phyloP scores from a whole-genome alignment of 1,284 basidiomycete genomes.

The Puccinia novopanici region DNA sequence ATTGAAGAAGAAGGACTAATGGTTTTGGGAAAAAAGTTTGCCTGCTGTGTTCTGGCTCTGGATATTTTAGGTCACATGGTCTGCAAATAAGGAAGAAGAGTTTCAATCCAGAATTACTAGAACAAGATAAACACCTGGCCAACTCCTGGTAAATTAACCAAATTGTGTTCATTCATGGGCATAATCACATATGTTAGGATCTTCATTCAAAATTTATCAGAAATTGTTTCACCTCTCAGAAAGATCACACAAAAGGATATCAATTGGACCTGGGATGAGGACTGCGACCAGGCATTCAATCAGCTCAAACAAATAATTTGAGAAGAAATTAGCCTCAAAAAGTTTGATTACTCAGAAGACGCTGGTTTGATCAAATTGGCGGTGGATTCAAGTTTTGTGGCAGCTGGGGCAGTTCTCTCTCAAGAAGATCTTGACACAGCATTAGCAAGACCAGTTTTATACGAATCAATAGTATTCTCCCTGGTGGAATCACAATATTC shows the following conservation, averaged over 20 bases:
- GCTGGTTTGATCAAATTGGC: background rate
- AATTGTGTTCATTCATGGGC: background rate
- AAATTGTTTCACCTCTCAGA: background rate
- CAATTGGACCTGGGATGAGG: background rate
- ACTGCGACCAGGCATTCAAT: background rate
- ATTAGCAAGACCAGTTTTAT: background rate
- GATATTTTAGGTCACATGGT: too few relatives aligned
- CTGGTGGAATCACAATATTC: constrained; percentile 32
- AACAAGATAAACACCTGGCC: constrained; percentile 21
- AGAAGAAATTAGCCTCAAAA: background rate
- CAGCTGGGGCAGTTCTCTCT: background rate
- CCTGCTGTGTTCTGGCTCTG: background rate
- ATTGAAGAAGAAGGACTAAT: constrained; percentile 29
- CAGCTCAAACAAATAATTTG: background rate
- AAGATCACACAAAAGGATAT: background rate
- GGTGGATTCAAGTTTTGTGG: constrained; percentile 14
- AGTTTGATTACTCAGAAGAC: background rate
- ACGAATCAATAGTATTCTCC: background rate
- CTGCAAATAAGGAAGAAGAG: too few relatives aligned
- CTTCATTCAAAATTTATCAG: constrained; percentile 9
- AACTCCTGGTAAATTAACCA: background rate
- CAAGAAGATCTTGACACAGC: background rate
- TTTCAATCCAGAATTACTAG: background rate
- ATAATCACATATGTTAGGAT: constrained; percentile 11
- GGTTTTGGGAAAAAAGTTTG: constrained; percentile 19